A percentile compares a stretch with the other conserved stretches of the same genome.
Conservation (phyloP, 2,329 filamentous ascomycete genomes). For the Cyanodermella asteris region DNA sequence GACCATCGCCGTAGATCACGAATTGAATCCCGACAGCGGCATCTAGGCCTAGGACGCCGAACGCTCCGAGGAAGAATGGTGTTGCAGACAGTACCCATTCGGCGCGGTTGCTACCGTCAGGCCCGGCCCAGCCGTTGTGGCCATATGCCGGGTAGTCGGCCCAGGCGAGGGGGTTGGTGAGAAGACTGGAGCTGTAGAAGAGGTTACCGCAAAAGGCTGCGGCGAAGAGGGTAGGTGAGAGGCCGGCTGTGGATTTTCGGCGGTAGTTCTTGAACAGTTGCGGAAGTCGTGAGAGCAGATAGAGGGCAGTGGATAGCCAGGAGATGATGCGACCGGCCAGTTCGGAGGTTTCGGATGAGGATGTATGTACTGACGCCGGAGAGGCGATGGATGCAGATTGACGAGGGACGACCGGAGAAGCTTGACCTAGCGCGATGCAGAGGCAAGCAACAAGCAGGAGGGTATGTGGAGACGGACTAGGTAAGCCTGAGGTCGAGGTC, state of each 20-base stretch:
- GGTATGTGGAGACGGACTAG: slow-evolving; percentile 20
- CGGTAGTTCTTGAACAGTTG: slow-evolving; percentile 44
- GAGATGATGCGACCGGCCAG: slow-evolving; percentile 29
- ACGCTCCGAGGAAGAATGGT: slow-evolving; percentile 45
- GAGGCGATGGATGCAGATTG: slow-evolving; percentile 7
- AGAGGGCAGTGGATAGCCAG: slow-evolving; percentile 34
- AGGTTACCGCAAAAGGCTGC: slow-evolving; percentile 47
- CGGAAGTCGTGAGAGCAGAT: slow-evolving; percentile 37
- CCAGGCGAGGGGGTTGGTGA: slow-evolving; percentile 44
- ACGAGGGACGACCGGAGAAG: slow-evolving; percentile 15
- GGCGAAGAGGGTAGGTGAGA: slow-evolving; percentile 39
- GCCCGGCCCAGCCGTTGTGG: slow-evolving; percentile 36
- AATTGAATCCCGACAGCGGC: slow-evolving; percentile 42
- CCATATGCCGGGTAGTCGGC: slow-evolving; percentile 32
- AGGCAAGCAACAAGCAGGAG: slow-evolving; percentile 22
- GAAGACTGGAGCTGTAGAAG: slow-evolving; percentile 41
- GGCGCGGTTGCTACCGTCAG: slow-evolving; percentile 28
- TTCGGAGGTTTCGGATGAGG: slow-evolving; percentile 15
- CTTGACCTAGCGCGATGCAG: slow-evolving; percentile 21
- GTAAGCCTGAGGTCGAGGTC: slow-evolving; percentile 10
- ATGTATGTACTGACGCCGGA: slow-evolving; percentile 8
- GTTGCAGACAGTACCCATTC: slow-evolving; percentile 36
- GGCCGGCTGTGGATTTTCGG: slow-evolving; percentile 40
- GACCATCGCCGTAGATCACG: slow-evolving; percentile 31
- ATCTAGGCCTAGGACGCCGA: slow-evolving; percentile 40